Evolutionary conservation across 2,329 filamentous ascomycete genomes (phyloP).

Genomic region (Penicillium crustosum): DNA sequence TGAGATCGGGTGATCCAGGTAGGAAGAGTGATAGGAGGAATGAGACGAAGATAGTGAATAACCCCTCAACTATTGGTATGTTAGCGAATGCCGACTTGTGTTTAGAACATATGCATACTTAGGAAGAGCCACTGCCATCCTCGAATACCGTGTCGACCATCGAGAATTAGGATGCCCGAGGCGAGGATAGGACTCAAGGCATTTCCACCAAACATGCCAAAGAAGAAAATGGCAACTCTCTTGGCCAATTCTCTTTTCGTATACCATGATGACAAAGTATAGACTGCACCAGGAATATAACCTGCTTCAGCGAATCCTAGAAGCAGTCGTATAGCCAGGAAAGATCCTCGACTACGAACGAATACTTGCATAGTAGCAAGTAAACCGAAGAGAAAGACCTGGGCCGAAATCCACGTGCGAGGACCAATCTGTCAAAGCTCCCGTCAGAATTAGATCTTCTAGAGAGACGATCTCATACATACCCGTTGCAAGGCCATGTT

Average conservation of each 20-base stretch:
- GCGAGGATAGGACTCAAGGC: not conserved
- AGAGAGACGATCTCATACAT: not conserved
- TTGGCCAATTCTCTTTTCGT: not conserved
- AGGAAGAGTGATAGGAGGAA: not conserved
- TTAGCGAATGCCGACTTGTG: not conserved
- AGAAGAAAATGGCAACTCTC: slow-evolving; percentile 1
- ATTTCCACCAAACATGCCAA: not conserved
- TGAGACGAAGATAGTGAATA: not conserved
- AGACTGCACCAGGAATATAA: not conserved
- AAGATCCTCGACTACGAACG: not conserved
- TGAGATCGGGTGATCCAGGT: not conserved
- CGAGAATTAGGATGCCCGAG: not conserved
- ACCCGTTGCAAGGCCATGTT: not conserved
- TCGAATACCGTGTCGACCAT: not conserved
- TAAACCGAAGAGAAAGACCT: not conserved
- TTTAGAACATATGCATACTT: not conserved
- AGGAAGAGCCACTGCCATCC: slow-evolving; percentile 1
- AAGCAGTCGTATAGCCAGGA: not conserved
- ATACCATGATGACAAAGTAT: not conserved
- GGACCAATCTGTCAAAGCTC: not conserved
- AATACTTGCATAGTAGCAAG: not conserved
- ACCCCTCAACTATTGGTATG: not conserved
- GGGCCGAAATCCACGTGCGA: not conserved
- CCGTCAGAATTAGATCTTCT: not conserved
- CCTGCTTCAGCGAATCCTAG: not conserved